These are phyloP conservation scores for Lachnellula subtilissima DNA, from an alignment of 2,329 filamentous ascomycete species.

Conservation along the genomic window DNA sequence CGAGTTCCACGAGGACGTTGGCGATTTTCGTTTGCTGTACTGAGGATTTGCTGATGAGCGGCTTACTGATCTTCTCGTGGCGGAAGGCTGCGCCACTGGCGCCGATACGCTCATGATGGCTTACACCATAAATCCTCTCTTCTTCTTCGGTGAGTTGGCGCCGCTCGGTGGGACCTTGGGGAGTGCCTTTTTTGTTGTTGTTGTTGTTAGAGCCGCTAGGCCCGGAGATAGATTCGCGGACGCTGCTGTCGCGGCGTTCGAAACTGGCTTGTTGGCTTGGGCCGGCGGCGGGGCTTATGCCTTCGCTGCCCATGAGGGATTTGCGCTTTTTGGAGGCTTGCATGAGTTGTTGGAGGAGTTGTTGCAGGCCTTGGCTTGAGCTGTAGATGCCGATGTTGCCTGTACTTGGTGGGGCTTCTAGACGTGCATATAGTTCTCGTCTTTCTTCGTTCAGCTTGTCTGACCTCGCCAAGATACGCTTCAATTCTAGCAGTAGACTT, in stretches of 20 bases:
- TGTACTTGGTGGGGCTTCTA: constrained; percentile 73
- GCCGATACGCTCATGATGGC: constrained; percentile 77
- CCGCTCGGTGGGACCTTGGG: constrained; percentile 44
- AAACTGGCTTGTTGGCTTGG: constrained; percentile 34
- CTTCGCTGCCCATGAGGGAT: constrained; percentile 59
- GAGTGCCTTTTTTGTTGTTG: constrained; percentile 23
- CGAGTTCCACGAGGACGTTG: constrained; percentile 66
- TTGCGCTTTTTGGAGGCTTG: constrained; percentile 80
- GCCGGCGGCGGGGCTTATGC: constrained; percentile 40
- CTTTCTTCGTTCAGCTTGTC: constrained; percentile 85
- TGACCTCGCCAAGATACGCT: constrained; percentile 82
- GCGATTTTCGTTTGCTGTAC: constrained; percentile 72
- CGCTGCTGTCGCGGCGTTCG: constrained; percentile 34
- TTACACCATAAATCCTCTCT: constrained; percentile 76
- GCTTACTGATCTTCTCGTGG: constrained; percentile 74
- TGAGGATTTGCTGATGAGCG: constrained; percentile 70
- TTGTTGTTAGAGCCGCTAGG: constrained; percentile 33
- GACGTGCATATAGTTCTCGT: constrained; percentile 76
- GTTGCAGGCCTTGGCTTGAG: constrained; percentile 72
- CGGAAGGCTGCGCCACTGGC: constrained; percentile 80
- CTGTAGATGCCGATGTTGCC: constrained; percentile 72
- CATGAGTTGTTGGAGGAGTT: constrained; percentile 77
- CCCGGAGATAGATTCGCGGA: constrained; percentile 28
- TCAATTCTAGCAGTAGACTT: constrained; percentile 80
- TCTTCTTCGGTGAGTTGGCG: constrained; percentile 71